Evolutionary conservation across 2,329 filamentous ascomycete species (phyloP).

Genomic region (Iodosphaeria phyllophila): DNA sequence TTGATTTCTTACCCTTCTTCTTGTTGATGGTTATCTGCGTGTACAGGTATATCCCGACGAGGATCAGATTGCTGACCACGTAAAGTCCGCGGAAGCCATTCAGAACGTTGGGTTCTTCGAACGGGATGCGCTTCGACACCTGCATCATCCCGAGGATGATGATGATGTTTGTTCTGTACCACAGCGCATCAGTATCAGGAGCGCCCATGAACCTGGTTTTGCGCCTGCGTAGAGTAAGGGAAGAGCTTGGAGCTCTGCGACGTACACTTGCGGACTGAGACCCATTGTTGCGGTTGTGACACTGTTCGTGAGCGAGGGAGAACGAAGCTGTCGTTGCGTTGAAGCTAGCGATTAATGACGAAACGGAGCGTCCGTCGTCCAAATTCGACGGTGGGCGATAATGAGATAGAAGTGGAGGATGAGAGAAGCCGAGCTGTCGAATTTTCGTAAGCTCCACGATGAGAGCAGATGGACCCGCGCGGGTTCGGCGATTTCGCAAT

Average conservation of each 20-base stretch:
- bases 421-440: too few species aligned
- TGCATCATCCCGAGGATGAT: conserved; percentile 98
- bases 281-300: conserved; percentile 29
- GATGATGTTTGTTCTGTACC: conserved; percentile 64
- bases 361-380: conserved; percentile 5
- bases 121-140: conserved; percentile 86
- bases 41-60: conserved; percentile 69
- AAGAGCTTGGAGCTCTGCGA: conserved; percentile 2
- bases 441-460: too few species aligned
- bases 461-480: too few species aligned
- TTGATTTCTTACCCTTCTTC: conserved; percentile 66
- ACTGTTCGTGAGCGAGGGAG: conserved; percentile 1
- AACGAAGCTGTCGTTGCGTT: conserved; percentile 1
- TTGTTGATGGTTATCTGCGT: conserved; percentile 73
- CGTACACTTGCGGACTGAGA: conserved; percentile 47
- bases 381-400: too few species aligned
- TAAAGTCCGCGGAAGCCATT: conserved; percentile 36
- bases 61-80: conserved; percentile 55
- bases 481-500: too few species aligned
- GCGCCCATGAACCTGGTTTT: too few species aligned
- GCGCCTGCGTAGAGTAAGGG: background rate
- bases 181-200: conserved; percentile 7
- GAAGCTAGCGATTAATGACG: too few species aligned
- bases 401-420: too few species aligned
- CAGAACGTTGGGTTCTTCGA: conserved; percentile 57